Base-by-base conservation (phyloP, 2,329 filamentous ascomycete species). In the Pestalotiopsis sp. region DNA sequence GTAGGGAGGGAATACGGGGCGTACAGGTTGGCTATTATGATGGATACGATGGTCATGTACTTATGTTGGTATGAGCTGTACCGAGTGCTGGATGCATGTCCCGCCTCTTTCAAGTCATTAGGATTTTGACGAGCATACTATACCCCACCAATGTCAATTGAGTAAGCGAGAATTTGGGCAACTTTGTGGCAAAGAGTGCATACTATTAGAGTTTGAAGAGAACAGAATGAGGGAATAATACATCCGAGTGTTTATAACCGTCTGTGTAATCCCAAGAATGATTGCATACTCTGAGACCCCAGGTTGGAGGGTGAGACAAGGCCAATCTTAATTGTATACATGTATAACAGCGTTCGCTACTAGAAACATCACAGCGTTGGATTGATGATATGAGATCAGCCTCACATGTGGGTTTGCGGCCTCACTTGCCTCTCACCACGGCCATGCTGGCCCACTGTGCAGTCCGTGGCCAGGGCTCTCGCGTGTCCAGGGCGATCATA, bases 71-170 rank as follows among this genome's bases (percentile, higher is more conserved):
- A 57, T 65, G 49, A 25, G n/a, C n/a, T 12, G 27, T 63, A 63
- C 17, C 38, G 36, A 13, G 60, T 14, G 60, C 9, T 23, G 27
- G 59, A 31, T 31, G 12, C 25, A 38, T 3, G 59, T 23, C 6
- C n/a, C 4, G 38, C 36, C 60, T 36, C 25, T n/a, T 31, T 39
- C 27, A 63, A 36, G 25, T 45, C 62, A 11, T 39, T 45, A 36
- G 13, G 62, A 36, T 49, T 64, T 64, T 64, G 41, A 64, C 49
- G 38, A 64, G 38, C 25, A 38, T 27, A 45, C n/a, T 64, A 64
- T 64, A 64, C 41, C 38, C 62, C 60, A 20, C 14, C 60, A 12
- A 38, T 38, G 62, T 52, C 62, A 64, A 36, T 27, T 20, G 60
- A 63, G 31, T 39, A 39, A 62, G 60, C 41, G 62, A 64, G 39